Conservation (phyloP, 1,139 yeast species). For the Lodderomyces beijingensis region DNA sequence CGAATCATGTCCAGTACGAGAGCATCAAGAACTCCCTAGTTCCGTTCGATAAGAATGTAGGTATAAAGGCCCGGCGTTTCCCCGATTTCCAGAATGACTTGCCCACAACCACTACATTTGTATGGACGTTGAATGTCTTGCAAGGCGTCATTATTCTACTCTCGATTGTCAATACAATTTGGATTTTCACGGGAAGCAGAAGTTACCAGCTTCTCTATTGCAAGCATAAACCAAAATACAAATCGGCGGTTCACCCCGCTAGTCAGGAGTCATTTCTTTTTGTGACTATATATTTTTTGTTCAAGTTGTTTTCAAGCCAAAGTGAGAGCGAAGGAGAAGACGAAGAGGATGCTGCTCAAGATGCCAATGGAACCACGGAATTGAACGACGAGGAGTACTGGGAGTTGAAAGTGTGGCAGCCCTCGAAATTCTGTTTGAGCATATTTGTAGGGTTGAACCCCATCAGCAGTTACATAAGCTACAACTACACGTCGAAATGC, state of each 20-base stretch:
- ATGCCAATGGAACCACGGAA: slow-evolving; percentile 8
- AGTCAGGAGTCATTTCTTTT: slow-evolving; percentile 10
- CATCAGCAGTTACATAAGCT: slow-evolving; percentile 34
- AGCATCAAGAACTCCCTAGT: slow-evolving; percentile 18
- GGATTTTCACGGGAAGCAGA: slow-evolving; percentile 27
- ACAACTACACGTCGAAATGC: slow-evolving; percentile 28
- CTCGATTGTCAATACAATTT: slow-evolving; percentile 27
- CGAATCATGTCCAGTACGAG: slow-evolving; percentile 26
- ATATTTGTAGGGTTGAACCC: slow-evolving; percentile 59
- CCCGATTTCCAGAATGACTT: slow-evolving; percentile 3
- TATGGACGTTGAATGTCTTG: slow-evolving; percentile 19
- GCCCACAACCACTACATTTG: slow-evolving; percentile 11
- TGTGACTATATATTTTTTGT: slow-evolving; percentile 7
- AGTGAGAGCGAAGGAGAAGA: slow-evolving; percentile 9
- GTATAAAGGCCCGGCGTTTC: neutral
- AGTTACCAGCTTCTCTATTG: slow-evolving; percentile 40
- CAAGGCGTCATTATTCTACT: slow-evolving; percentile 15
- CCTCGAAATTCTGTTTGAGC: slow-evolving; percentile 47
- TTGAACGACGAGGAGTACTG: slow-evolving; percentile 34
- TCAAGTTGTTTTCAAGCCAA: slow-evolving; percentile 10
- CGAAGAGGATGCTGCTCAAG: slow-evolving; percentile 6
- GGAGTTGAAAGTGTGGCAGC: slow-evolving; percentile 58
- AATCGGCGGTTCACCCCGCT: slow-evolving; percentile 25
- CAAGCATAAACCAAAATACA: slow-evolving; percentile 30
- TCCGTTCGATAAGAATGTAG: neutral